Evolutionary conservation across 164 flowering plant species (phyloP).

Genomic region (Vitis vinifera): ASM3070453v1 NC_081808.1:1591501-1592000

Average conservation of each 20-base stretch:
- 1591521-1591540: constrained; percentile 84
- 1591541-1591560: constrained; percentile 89
- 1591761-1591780: constrained; percentile 99
- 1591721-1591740: constrained; percentile 98
- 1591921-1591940: too few relatives aligned
- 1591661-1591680: constrained; percentile 74
- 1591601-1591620: constrained; percentile 87
- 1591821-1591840: constrained; percentile 94
- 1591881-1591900: not conserved
- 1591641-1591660: constrained; percentile 98
- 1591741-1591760: constrained; percentile 91
- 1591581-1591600: constrained; percentile 95
- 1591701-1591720: constrained; percentile 97
- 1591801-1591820: constrained; percentile 89
- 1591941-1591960: too few relatives aligned
- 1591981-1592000: too few relatives aligned
- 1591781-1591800: constrained; percentile 88
- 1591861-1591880: not conserved
- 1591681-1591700: constrained; percentile 85
- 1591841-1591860: constrained; percentile 84
- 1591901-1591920: not conserved
- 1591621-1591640: constrained; percentile 88
- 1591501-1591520: constrained; percentile 88
- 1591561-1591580: constrained; percentile 97
- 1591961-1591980: too few relatives aligned